A percentile compares a stretch with the other conserved stretches of the same genome.
phyloP scores from a whole-genome alignment of 208 protist genomes.

The Wallacemonas sp. region DNA sequence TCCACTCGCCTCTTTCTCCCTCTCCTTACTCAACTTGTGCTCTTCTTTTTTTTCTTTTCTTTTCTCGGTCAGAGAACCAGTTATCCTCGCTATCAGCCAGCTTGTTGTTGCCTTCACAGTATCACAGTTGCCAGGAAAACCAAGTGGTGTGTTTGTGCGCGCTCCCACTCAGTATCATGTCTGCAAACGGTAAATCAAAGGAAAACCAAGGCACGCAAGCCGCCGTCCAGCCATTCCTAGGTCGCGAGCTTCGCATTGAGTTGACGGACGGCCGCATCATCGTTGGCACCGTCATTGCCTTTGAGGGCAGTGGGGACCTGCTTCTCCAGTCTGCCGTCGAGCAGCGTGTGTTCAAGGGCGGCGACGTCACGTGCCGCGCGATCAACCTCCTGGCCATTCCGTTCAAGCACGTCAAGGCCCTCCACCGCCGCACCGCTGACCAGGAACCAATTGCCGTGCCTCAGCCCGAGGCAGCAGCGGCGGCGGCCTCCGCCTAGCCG shows the following conservation, averaged over 20 bases:
- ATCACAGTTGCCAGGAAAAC: too few species aligned
- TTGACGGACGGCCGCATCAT: constrained; percentile 69
- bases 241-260: constrained; percentile 77
- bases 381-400: constrained; percentile 68
- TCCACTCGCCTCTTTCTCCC: too few species aligned
- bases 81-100: too few species aligned
- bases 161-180: too few species aligned
- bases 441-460: constrained; percentile 27
- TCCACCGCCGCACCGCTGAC: constrained; percentile 58
- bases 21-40: background rate
- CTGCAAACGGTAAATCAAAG: constrained; percentile 3
- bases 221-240: constrained; percentile 45
- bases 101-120: too few species aligned
- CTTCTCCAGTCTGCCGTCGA: constrained; percentile 64
- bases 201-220: background rate
- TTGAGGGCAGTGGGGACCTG: constrained; percentile 71
- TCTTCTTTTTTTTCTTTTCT: background rate
- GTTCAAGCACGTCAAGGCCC: constrained; percentile 54
- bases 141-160: too few species aligned
- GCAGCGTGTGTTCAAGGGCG: constrained; percentile 67
- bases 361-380: constrained; percentile 42
- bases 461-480: background rate
- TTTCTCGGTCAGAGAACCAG: too few species aligned
- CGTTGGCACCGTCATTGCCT: constrained; percentile 68
- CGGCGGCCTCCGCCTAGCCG: background rate